Evolutionary conservation across 2,329 filamentous ascomycete genomes (phyloP), one percentile per base, ranked within the genome.

Genomic region (Fusarium cyanostomum): DNA sequence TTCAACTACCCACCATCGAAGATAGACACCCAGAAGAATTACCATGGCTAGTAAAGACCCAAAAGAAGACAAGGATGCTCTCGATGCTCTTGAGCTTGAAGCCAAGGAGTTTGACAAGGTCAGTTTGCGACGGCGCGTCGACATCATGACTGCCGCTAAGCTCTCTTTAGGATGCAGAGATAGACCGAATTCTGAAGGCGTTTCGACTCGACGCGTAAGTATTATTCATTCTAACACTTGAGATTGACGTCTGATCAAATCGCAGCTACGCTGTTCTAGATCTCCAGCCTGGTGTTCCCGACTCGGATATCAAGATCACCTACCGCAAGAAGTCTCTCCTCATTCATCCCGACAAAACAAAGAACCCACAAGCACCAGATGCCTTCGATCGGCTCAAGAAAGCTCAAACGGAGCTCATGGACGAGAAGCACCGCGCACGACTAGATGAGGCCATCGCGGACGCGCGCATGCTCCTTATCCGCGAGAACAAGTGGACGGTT

Each of bases 281-380:
- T 77, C 90, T 99, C 41, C 93, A 97, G 76, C 95, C 95, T 4
- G 95, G 95, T 74, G 92, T 98, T 16, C 88, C 95, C 53, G 94
- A 98, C 71, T 94, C 92, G 58, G 95, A 98, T 80, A 98, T 99
- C 83, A 98, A 97, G 80, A 82, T 89, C 69, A 86, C 87, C 68
- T 99, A 98, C 81, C 94, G 95, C 82, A 94, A 92, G 72, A 98
- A 97, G 79, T 99, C 95, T n/a, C 89, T 99, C 55, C 88, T 99
- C 44, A 98, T 99, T 81, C 95, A 99, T 81, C 95, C 95, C 7
- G 95, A 99, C 82, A 99, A 99, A 78, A 97, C 95, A 54, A 89
- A 89, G 73, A 98, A 99, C 74, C 90, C 92, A 0, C 86, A 84
- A 44, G 95, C 95, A 0, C 94, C 95, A 4, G 95, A 98, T 72